Percentiles rank a stretch among this genome's conserved stretches.
These are phyloP conservation scores for Eucalyptus cladocalyx DNA, from an alignment of 345 rosid species.

Conservation along the genomic window DNA sequence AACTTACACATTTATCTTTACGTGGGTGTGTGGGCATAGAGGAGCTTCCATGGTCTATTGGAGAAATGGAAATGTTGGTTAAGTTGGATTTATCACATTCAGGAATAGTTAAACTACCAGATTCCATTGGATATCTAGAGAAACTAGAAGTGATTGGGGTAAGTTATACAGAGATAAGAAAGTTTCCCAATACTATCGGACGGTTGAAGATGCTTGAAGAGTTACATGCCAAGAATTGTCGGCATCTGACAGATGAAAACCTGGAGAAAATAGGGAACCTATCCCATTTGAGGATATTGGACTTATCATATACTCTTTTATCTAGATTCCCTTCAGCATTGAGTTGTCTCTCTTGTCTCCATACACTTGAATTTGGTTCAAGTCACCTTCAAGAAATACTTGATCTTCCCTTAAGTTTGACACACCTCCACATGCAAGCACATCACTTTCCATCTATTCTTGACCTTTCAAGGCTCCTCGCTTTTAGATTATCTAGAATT, in stretches of 20 bases:
- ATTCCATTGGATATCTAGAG: neutral
- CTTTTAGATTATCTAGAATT: neutral
- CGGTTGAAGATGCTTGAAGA: neutral
- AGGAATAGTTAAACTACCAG: neutral
- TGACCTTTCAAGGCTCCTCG: neutral
- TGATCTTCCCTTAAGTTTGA: neutral
- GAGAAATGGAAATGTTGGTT: neutral
- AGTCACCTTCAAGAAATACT: neutral
- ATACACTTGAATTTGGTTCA: neutral
- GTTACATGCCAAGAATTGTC: neutral
- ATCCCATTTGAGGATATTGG: neutral
- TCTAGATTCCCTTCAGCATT: neutral
- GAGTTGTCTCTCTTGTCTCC: neutral
- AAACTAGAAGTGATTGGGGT: neutral
- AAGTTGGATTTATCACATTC: neutral
- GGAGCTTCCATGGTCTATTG: neutral
- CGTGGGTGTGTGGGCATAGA: neutral
- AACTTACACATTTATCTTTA: neutral
- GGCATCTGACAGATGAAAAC: neutral
- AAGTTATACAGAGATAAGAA: neutral
- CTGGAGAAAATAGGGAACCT: neutral
- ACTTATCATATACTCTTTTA: neutral
- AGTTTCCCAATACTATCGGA: neutral
- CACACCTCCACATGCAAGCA: neutral
- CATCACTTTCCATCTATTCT: neutral